phyloP scores from a whole-genome alignment of 805 yeast species.

The Clavispora phyllophila region DNA sequence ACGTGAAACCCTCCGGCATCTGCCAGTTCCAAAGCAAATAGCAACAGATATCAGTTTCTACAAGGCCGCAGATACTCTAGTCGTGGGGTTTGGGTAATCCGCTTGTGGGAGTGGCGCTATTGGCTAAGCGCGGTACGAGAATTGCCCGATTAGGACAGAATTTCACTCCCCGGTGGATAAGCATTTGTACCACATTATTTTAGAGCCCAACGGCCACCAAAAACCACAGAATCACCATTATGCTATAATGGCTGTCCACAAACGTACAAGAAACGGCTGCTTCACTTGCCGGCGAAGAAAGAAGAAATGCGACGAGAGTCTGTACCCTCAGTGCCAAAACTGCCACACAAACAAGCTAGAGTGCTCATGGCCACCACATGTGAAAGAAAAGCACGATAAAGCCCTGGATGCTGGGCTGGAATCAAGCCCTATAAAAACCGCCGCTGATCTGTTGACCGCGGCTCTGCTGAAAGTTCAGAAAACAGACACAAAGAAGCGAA shows the following conservation, averaged over 20 bases:
- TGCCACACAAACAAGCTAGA: slow-evolving; percentile 8
- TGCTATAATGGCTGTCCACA: neutral
- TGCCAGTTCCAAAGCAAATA: no score
- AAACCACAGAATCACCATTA: neutral
- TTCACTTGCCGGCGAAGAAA: slow-evolving; percentile 59
- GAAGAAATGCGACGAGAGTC: slow-evolving; percentile 53
- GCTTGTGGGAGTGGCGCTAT: neutral
- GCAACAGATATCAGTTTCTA: no score
- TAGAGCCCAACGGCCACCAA: neutral
- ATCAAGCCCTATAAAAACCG: neutral
- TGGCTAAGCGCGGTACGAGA: neutral
- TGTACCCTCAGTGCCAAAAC: slow-evolving; percentile 12
- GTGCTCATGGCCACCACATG: slow-evolving; percentile 14
- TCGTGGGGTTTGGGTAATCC: neutral
- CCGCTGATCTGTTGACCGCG: neutral
- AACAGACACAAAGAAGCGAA: slow-evolving; percentile 3
- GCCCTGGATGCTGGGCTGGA: neutral
- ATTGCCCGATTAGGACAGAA: neutral
- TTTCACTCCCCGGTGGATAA: neutral
- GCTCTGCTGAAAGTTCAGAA: neutral
- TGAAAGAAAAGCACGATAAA: neutral
- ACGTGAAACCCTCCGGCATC: no score
- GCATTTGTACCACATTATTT: neutral
- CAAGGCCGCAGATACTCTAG: no score
- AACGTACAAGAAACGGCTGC: slow-evolving; percentile 9